Evolutionary conservation across 164 flowering plant genomes (phyloP).

Genomic region (Cinnamomum chago): DNA sequence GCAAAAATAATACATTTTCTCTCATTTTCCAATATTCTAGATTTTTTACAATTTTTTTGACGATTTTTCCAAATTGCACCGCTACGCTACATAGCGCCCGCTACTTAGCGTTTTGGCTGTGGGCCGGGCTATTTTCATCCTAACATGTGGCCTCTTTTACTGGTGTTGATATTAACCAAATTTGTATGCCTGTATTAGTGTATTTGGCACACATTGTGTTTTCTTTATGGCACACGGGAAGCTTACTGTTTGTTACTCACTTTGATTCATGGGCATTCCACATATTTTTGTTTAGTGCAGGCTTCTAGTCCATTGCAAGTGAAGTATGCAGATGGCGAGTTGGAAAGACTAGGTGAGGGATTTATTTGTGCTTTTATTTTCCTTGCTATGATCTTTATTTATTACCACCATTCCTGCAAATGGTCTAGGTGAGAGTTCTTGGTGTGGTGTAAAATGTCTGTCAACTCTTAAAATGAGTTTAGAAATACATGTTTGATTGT

Average conservation of each 20-base stretch:
- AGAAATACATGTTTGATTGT: not conserved
- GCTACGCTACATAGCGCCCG: too few species aligned
- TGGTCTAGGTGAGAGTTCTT: not conserved
- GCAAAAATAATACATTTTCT: too few species aligned
- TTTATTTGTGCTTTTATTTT: not conserved
- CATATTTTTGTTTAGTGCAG: slow-evolving; percentile 43
- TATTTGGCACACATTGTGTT: not conserved
- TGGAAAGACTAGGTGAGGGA: slow-evolving; percentile 89
- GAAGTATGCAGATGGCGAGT: slow-evolving; percentile 99
- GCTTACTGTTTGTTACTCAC: not conserved
- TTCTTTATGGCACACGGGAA: not conserved
- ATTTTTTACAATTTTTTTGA: too few species aligned
- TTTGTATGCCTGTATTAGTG: not conserved
- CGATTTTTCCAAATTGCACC: too few species aligned
- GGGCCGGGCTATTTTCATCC: too few species aligned
- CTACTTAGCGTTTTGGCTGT: too few species aligned
- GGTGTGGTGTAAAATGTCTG: not conserved
- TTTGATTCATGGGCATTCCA: not conserved
- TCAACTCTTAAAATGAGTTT: slow-evolving; percentile 1
- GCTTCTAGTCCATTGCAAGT: slow-evolving; percentile 99
- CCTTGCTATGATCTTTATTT: not conserved
- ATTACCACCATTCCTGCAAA: not conserved
- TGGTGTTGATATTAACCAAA: not conserved
- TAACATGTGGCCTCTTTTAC: not conserved
- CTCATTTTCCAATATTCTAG: too few species aligned